Evolutionary conservation across 2,329 filamentous ascomycete species (phyloP).

Genomic region (Diaporthe nobilis): DNA sequence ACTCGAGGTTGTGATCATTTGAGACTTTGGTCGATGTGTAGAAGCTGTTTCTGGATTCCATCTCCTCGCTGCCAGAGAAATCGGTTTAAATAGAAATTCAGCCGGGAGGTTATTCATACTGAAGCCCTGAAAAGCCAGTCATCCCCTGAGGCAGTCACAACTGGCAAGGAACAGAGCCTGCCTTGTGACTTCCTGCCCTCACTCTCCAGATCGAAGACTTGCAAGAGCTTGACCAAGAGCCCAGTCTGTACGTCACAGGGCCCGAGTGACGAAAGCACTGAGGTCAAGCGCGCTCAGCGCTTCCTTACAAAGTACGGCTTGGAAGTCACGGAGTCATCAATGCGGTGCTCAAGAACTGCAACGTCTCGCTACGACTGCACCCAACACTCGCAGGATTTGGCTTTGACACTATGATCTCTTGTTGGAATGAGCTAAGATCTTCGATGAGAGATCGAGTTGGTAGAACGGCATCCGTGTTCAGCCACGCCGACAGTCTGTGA

Average conservation of each 20-base stretch:
- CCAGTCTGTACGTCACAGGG: neutral
- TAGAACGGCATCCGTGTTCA: no score
- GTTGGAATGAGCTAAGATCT: neutral
- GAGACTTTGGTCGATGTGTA: neutral
- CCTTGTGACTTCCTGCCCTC: neutral
- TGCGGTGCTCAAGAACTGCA: neutral
- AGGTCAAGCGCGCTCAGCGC: no score
- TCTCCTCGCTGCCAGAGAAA: neutral
- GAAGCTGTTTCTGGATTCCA: neutral
- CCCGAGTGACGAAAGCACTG: neutral
- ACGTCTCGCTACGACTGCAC: neutral
- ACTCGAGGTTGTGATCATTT: neutral
- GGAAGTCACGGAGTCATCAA: neutral
- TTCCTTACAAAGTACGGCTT: neutral
- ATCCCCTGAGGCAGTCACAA: neutral
- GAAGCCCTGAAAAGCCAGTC: neutral
- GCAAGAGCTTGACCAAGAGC: neutral
- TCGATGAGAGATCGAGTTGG: neutral
- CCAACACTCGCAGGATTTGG: neutral
- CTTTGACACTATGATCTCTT: neutral
- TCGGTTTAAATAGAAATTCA: neutral
- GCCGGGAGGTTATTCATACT: neutral
- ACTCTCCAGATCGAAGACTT: neutral
- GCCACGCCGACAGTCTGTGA: no score
- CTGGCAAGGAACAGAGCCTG: neutral